phyloP scores from a whole-genome alignment of 225 moss, liverwort and hornwort genomes.

The Pleurozium schreberi region DNA sequence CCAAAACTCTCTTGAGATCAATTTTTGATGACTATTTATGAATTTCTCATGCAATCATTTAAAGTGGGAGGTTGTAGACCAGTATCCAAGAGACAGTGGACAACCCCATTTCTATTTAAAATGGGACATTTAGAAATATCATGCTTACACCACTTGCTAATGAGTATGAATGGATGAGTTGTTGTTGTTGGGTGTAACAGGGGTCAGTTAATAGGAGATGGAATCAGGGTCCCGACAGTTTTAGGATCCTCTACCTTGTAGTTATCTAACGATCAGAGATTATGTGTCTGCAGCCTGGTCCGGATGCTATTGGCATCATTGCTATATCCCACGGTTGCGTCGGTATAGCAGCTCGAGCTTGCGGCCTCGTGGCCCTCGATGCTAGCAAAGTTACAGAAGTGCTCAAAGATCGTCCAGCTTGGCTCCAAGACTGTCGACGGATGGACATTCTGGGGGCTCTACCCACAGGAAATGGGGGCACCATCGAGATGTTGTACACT shows the following conservation, averaged over 20 bases:
- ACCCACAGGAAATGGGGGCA: conserved; percentile 82
- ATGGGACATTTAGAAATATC: background rate
- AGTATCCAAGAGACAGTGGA: background rate
- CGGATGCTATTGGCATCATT: conserved; percentile 99
- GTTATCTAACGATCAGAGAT: background rate
- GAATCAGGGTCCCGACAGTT: background rate
- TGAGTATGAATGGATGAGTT: background rate
- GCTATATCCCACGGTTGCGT: conserved; percentile 98
- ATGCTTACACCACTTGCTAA: background rate
- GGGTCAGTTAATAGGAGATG: background rate
- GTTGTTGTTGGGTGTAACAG: background rate
- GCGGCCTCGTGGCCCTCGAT: conserved; percentile 96
- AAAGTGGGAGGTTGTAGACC: background rate
- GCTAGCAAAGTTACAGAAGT: conserved; percentile 94
- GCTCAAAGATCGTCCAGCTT: conserved; percentile 92
- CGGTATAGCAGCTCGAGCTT: conserved; percentile 99
- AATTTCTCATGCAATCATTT: background rate
- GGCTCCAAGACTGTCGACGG: conserved; percentile 95
- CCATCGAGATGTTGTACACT: conserved; percentile 80
- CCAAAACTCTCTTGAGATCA: background rate
- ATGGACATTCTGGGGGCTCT: conserved; percentile 83
- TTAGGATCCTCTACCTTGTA: background rate
- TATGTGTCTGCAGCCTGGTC: conserved; percentile 79
- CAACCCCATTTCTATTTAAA: background rate
- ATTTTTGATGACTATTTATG: background rate